phyloP scores from a whole-genome alignment of 164 flowering plant species.

The Pachysandra terminalis region DNA sequence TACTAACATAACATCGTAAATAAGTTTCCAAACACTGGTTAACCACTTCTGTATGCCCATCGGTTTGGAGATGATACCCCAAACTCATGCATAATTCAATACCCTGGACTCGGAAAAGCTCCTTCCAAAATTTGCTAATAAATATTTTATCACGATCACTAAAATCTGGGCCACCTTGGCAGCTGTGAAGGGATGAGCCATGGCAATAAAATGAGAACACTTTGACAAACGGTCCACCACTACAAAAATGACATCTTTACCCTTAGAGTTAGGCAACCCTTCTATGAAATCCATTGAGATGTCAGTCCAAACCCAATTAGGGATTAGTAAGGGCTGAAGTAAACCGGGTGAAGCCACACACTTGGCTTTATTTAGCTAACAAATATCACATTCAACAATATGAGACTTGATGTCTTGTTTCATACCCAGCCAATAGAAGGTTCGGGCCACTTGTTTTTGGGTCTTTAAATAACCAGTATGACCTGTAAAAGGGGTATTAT shows the following conservation, averaged over 20 bases:
- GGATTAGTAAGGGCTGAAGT: neutral
- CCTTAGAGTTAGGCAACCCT: neutral
- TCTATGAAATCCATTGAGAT: constrained; percentile 8
- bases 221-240: neutral
- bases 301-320: neutral
- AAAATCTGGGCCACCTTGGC: neutral
- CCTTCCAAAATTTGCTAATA: neutral
- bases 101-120: neutral
- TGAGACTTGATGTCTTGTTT: too few relatives aligned
- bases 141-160: neutral
- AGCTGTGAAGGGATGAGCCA: constrained; percentile 5
- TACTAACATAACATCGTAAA: neutral
- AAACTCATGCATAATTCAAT: neutral
- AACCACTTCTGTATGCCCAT: neutral
- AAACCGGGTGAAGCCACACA: neutral
- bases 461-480: too few relatives aligned
- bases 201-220: constrained; percentile 8
- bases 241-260: neutral
- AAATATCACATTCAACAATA: neutral
- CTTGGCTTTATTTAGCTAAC: neutral
- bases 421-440: neutral
- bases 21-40: neutral
- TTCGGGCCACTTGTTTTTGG: too few relatives aligned
- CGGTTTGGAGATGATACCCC: neutral
- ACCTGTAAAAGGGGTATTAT: too few relatives aligned